Evolutionary conservation across 2,329 filamentous ascomycete genomes (phyloP).

Genomic region (Macrophomina tecta): DNA sequence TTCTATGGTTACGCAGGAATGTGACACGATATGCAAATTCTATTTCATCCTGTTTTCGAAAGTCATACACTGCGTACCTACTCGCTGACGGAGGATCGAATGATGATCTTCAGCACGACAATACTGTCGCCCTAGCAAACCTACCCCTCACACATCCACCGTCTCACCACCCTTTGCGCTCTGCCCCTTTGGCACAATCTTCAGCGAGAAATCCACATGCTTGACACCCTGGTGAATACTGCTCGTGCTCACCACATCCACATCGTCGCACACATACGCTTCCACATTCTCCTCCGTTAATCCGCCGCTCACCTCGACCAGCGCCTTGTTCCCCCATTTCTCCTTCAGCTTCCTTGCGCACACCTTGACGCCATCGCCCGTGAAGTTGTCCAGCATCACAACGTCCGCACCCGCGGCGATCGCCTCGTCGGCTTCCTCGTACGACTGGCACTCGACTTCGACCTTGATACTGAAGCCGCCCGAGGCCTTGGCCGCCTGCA

Average conservation of each 20-base stretch:
- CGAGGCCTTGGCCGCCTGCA: conserved; percentile 79
- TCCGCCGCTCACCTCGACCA: conserved; percentile 93
- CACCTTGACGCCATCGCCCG: conserved; percentile 74
- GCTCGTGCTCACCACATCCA: conserved; percentile 95
- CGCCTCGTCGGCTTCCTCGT: conserved; percentile 88
- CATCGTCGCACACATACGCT: conserved; percentile 78
- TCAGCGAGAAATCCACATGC: conserved; percentile 94
- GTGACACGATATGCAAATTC: neutral
- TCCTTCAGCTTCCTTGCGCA: conserved; percentile 79
- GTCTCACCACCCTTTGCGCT: conserved; percentile 28
- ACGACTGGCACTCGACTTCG: conserved; percentile 91
- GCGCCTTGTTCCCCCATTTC: conserved; percentile 70
- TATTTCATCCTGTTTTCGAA: neutral
- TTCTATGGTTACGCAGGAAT: neutral
- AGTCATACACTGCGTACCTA: neutral
- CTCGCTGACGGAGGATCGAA: neutral
- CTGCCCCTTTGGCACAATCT: conserved; percentile 66
- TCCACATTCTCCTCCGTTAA: conserved; percentile 84
- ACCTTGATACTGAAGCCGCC: conserved; percentile 93
- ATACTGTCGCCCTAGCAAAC: too few relatives aligned
- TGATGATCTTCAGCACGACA: neutral
- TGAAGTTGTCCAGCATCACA: conserved; percentile 97
- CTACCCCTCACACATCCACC: conserved; percentile 20
- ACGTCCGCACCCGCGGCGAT: conserved; percentile 91
- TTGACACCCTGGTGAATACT: conserved; percentile 95